Evolutionary conservation across 495 filamentous ascomycete species (phyloP), one percentile per base, ranked within the genome.

Genomic region (Xylaria grammica): DNA sequence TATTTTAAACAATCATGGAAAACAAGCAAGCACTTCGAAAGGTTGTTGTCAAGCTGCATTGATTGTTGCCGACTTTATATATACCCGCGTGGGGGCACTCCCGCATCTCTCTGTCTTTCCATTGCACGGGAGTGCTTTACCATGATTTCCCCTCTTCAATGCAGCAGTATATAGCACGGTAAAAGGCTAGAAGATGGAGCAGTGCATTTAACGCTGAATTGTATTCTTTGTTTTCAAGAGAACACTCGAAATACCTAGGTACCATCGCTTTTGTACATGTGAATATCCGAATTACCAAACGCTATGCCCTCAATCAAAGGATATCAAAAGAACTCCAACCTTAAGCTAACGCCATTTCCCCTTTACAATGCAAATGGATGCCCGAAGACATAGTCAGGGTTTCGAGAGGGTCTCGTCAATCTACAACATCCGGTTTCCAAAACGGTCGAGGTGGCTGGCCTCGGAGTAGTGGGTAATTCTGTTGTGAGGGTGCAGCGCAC

Each of bases 401-500:
- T 38, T 22, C 24, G 22, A 0, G 15, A 24, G 3, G n/a, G 1
- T 38, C 36, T 54, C 19, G 32, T 17, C 17, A 26, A 27, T 32
- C 32, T 63, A 63, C 13, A 63, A 38, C 60, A 63, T 68, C 49
- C 53, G 66, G 44, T 71, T 70, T 0, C 67, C 61, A 29, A 74
- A 74, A 10, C 71, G 67, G 29, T 72, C 62, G 11, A 74, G 51
- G 38, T 72, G 69, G 55, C 72, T 80, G n/a, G 81, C 82, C 54
- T 73, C 79, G 67, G 79, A 82, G 65, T 86, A 86, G 26, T 69
- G 70, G 57, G 30, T 27, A 11, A 10, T 42, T 29, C 69, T 76
- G 52, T 26, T 4, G 67, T 61, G 61, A 22, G 84, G 84, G 66
- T 86, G 84, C 51, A 83, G 60, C 7, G 80, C 80, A 52, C 82